Base-by-base conservation (phyloP, 2,329 filamentous ascomycete genomes). In the Sclerotinia minor region DNA sequence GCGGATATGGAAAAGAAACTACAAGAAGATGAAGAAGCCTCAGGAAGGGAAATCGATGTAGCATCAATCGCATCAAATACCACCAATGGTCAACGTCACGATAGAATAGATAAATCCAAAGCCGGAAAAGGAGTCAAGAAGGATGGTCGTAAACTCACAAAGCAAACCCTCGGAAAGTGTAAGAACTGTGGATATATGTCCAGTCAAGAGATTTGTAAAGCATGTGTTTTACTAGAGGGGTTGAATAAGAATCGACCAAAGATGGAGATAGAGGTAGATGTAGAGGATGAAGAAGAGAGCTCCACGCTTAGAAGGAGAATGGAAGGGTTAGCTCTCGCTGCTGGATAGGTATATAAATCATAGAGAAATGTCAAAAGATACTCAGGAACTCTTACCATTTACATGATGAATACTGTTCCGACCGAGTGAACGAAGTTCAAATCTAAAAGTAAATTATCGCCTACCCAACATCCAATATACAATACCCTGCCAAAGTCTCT, bases 181-280 rank as follows among this genome's bases (percentile, higher is more conserved):
- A 87, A 89, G 75, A 89, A 87, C 64, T 99, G 95, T 74, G 95
- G 95, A 19, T 99, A 98, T 77, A 91, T 99, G 79, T 97, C 95
- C 2, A 97, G 94, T 74, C 95, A 99, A 79, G 86, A 87, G 41
- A 87, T 97, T 50, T 99, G 95, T 80, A 96, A 99, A 79, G 95
- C 95, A 0, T 99, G 95, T 77, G 90, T 89, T 70, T 81, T 99
- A 55, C 84, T 99, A 3, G 94, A 98, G 74, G 92, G 91, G 0
- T 79, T 99, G 59, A 99, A 99, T 77, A 97, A 95, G 79, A 89
- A 89, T 72, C 81, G 86, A 69, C 83, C 83, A 77, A 88, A 88
- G 72, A 83, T 86, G 73, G 58, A 50, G 21, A 85, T 89, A 58
- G 74, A 76, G 61, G 69, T 77, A 24, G 75, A 75, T 69, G 72